phyloP scores from a whole-genome alignment of 2,329 filamentous ascomycete species.

The Bisporella sp. region DNA sequence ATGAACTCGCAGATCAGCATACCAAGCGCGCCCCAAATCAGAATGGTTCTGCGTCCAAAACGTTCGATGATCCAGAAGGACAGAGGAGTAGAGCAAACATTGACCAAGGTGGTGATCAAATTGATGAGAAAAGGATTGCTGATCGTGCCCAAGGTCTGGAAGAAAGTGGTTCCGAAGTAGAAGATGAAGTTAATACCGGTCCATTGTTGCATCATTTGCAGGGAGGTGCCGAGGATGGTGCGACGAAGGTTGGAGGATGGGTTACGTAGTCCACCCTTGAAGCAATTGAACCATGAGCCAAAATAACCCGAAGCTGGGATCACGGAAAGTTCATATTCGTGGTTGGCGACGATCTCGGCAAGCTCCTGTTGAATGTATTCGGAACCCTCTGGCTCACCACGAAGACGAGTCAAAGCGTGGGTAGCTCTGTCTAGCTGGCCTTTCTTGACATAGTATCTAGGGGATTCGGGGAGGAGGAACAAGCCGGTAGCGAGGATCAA shows the following conservation, averaged over 20 bases:
- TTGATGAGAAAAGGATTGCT: slow-evolving; percentile 74
- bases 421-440: slow-evolving; percentile 61
- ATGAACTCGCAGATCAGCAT: slow-evolving; percentile 86
- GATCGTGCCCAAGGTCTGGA: slow-evolving; percentile 71
- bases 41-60: slow-evolving; percentile 72
- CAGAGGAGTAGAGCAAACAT: slow-evolving; percentile 76
- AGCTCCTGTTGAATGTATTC: slow-evolving; percentile 73
- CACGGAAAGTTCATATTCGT: slow-evolving; percentile 71
- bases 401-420: slow-evolving; percentile 55
- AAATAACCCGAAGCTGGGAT: slow-evolving; percentile 61
- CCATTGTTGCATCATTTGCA: slow-evolving; percentile 77
- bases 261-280: slow-evolving; percentile 55
- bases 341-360: slow-evolving; percentile 81
- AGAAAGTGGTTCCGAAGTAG: slow-evolving; percentile 81
- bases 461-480: slow-evolving; percentile 74
- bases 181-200: slow-evolving; percentile 87
- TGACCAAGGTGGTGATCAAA: slow-evolving; percentile 81
- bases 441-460: slow-evolving; percentile 78
- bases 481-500: slow-evolving; percentile 67
- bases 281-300: slow-evolving; percentile 62
- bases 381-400: slow-evolving; percentile 66
- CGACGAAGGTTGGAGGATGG: slow-evolving; percentile 63
- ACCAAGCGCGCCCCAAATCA: slow-evolving; percentile 70
- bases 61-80: slow-evolving; percentile 84
- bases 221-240: slow-evolving; percentile 62